phyloP scores from a whole-genome alignment of 1,284 basidiomycete species.

The Erythrobasidium hasegawianum region DNA sequence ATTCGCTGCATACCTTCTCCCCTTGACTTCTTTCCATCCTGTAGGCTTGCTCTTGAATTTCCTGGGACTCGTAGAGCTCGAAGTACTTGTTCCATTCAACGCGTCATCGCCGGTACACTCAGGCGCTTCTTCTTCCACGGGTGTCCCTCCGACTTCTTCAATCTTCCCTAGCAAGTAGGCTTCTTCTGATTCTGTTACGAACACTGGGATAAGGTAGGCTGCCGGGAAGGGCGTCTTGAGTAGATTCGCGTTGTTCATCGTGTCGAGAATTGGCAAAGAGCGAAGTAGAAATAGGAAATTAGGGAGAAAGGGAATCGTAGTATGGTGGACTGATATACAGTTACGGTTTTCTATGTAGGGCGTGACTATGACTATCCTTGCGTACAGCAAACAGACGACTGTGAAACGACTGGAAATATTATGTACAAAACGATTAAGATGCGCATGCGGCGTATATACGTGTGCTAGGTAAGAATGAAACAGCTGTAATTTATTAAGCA shows the following conservation, averaged over 20 bases:
- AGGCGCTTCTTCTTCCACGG: conserved; percentile 7
- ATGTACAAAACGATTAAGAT: too few species aligned
- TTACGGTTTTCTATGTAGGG: too few species aligned
- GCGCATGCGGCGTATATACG: too few species aligned
- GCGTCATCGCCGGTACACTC: too few species aligned
- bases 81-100: neutral
- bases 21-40: conserved; percentile 78
- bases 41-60: conserved; percentile 70
- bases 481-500: too few species aligned
- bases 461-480: too few species aligned
- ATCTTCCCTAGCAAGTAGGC: conserved; percentile 65
- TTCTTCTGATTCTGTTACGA: conserved; percentile 75
- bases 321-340: too few species aligned
- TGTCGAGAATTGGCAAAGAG: neutral
- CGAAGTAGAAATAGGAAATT: too few species aligned
- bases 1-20: conserved; percentile 63
- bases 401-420: too few species aligned
- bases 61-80: conserved; percentile 3
- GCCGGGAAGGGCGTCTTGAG: conserved; percentile 29
- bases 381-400: too few species aligned
- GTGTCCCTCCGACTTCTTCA: conserved; percentile 35
- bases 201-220: conserved; percentile 61
- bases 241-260: conserved; percentile 17
- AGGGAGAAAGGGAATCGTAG: too few species aligned
- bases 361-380: too few species aligned